Evolutionary conservation across 495 filamentous ascomycete genomes (phyloP).

Genomic region (Podospora australis): DNA sequence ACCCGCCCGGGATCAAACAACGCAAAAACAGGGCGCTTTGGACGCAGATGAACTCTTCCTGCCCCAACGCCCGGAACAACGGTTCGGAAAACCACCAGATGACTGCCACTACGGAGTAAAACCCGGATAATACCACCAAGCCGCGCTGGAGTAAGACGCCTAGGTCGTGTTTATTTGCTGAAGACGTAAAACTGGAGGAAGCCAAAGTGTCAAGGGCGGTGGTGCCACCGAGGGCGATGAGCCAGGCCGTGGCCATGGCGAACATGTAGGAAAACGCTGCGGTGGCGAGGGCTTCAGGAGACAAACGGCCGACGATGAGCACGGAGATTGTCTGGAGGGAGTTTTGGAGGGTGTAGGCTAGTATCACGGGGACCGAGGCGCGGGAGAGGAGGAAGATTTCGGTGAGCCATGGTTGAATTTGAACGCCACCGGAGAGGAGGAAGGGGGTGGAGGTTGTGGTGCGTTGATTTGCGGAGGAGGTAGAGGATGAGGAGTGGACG

Average conservation of each 20-base stretch:
- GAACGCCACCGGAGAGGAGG: too few relatives aligned
- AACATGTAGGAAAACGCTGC: conserved; percentile 91
- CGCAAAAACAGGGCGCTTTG: conserved; percentile 71
- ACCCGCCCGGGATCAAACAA: conserved; percentile 73
- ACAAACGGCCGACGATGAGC: conserved; percentile 70
- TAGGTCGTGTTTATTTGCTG: conserved; percentile 72
- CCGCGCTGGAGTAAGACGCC: conserved; percentile 77
- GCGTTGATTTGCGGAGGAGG: background rate
- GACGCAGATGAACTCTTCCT: conserved; percentile 69
- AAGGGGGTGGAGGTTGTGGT: background rate
- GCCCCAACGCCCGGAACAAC: conserved; percentile 69
- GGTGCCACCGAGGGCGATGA: conserved; percentile 86
- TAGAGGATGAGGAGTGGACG: background rate
- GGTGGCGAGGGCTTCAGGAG: conserved; percentile 73
- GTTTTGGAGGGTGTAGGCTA: conserved; percentile 86
- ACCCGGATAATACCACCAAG: conserved; percentile 63
- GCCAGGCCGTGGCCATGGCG: conserved; percentile 84
- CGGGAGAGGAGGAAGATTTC: conserved; percentile 67
- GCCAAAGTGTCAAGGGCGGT: conserved; percentile 86
- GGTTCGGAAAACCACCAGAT: conserved; percentile 75
- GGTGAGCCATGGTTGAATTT: conserved; percentile 29
- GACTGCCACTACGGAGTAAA: conserved; percentile 70
- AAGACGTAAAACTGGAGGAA: conserved; percentile 81
- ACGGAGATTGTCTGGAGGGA: conserved; percentile 82
- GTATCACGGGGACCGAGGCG: conserved; percentile 71